Evolutionary conservation across 129 eudicot species (phyloP), one percentile per base, ranked within the genome.

Genomic region (Lactuca sativa): DNA sequence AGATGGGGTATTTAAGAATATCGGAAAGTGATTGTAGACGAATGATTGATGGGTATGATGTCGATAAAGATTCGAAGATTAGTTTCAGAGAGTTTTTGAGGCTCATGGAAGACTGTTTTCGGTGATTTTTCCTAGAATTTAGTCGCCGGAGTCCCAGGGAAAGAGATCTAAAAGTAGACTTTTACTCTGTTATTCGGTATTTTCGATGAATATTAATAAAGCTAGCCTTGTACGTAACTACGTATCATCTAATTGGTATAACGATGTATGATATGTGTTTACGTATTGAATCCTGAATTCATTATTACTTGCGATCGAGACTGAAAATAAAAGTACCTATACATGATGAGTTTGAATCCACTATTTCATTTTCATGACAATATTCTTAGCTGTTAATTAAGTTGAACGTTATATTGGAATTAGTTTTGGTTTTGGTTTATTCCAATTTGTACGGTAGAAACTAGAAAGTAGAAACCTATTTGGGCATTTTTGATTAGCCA

Each of bases 31-130:
- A 79, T 30, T 89, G 96, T 64, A 76, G 73, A 66, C 75, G 52
- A 56, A 89, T 89, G 92, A 89, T 89, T 53, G 67, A 62, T 33
- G 71, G 72, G 16, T 81, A 78, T 73, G 88, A 86, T 77, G 77
- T 32, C 0, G 78, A 81, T 59, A 80, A 80, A 38, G 92, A 89
- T 66, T 83, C 67, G 7, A 68, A 33, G 49, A 72, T 89, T 53
- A 87, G 75, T 77, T 89, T 86, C 51, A 54, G 36, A 38, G 92
- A 89, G 56, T 89, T 86, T 75, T 69, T 82, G 69, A 86, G 76
- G 83, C 77, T 89, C 69, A 47, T 79, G 74, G 81, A 81, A 61
- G 72, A 78, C 54, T 67, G 78, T 47, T 77, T 80, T 59, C 60
- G 58, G 74, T 82, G 74, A 71, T 66, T 17, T 56, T 74, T 51